Conservation (phyloP, 2,329 filamentous ascomycete genomes). For the Nemania bipapillata region DNA sequence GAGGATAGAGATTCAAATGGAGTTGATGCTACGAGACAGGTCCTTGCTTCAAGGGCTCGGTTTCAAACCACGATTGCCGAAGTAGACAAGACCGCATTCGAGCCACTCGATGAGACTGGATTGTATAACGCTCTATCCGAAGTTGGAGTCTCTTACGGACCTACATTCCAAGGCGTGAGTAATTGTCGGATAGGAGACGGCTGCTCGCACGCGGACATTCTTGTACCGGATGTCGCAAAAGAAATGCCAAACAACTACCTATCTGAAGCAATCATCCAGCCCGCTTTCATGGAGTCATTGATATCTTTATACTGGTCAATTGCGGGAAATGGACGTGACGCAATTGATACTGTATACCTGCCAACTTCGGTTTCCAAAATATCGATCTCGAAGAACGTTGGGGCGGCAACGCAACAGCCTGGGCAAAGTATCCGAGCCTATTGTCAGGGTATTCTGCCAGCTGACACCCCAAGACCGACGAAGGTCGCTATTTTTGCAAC, state of each 20-base stretch:
- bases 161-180: constrained; percentile 62
- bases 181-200: constrained; percentile 56
- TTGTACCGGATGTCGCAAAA: constrained; percentile 53
- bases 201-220: constrained; percentile 52
- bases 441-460: constrained; percentile 51
- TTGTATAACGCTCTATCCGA: constrained; percentile 61
- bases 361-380: constrained; percentile 57
- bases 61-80: constrained; percentile 49
- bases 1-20: constrained; percentile 54
- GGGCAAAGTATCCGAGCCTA: constrained; percentile 53
- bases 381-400: constrained; percentile 51
- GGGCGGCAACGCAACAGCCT: constrained; percentile 44
- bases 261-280: constrained; percentile 52
- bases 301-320: constrained; percentile 58
- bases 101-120: constrained; percentile 48
- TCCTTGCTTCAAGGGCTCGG: constrained; percentile 45
- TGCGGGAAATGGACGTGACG: constrained; percentile 47
- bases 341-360: constrained; percentile 55
- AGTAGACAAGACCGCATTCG: constrained; percentile 48
- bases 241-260: constrained; percentile 55
- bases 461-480: constrained; percentile 50
- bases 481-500: constrained; percentile 55
- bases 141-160: constrained; percentile 62
- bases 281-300: constrained; percentile 55
- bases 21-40: constrained; percentile 54